Conservation (phyloP, 306 rosid genomes). For the Styphnolobium japonicum region DNA sequence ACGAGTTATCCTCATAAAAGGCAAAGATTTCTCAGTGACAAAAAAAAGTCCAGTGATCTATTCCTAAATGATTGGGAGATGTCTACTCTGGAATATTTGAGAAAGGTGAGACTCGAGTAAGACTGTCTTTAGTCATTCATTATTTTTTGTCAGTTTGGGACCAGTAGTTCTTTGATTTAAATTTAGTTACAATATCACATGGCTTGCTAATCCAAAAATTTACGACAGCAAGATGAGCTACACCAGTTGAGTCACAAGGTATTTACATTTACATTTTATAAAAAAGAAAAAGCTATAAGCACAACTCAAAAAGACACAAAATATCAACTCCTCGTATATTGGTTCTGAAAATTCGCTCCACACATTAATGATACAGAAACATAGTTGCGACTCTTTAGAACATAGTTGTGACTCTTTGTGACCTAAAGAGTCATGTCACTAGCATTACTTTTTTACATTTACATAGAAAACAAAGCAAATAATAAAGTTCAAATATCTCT, state of each 20-base stretch:
- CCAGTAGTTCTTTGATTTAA: neutral
- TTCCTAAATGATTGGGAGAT: neutral
- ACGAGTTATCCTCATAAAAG: neutral
- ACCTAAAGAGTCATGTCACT: conserved; percentile 2
- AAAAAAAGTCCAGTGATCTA: neutral
- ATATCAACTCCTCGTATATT: neutral
- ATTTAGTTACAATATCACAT: conserved; percentile 3
- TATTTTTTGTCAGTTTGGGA: conserved; percentile 14
- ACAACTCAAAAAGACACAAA: neutral
- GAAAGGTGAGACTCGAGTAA: neutral
- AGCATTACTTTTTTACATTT: neutral
- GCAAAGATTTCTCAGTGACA: neutral
- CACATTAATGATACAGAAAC: neutral
- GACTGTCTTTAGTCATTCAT: conserved; percentile 22
- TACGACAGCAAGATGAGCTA: neutral
- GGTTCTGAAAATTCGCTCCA: neutral
- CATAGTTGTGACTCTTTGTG: neutral
- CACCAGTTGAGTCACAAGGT: neutral
- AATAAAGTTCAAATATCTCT: neutral
- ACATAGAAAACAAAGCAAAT: neutral
- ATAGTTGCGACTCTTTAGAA: neutral
- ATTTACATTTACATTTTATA: neutral
- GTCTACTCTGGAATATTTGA: conserved; percentile 2
- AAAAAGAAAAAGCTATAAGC: neutral
- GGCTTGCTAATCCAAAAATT: conserved; percentile 9